phyloP scores from a whole-genome alignment of 2,329 filamentous ascomycete species.

The Fusarium siculi region DNA sequence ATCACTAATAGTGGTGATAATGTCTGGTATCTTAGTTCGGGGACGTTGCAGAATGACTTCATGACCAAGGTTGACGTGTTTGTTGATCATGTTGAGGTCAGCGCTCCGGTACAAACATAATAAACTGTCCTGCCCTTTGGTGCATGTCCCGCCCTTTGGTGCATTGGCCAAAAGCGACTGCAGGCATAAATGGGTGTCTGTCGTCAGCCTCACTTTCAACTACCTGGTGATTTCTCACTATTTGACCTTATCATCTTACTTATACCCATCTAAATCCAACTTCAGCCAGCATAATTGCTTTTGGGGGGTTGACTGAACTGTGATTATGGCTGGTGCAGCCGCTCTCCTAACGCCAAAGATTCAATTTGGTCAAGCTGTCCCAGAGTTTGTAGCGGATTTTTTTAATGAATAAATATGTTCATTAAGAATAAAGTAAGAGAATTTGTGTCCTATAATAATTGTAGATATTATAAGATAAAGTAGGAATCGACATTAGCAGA shows the following conservation, averaged over 20 bases:
- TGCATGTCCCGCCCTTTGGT: background rate
- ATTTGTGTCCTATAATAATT: too few relatives aligned
- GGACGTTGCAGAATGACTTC: background rate
- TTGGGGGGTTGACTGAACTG: accelerated
- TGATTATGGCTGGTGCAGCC: background rate
- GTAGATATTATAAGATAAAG: too few relatives aligned
- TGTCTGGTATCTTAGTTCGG: background rate
- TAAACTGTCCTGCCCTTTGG: background rate
- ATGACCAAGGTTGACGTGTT: background rate
- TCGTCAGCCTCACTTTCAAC: background rate
- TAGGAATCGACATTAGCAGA: too few relatives aligned
- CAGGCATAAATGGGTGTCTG: background rate
- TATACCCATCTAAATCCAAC: background rate
- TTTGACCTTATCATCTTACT: background rate
- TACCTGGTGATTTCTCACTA: background rate
- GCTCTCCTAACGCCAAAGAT: background rate
- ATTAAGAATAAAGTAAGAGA: too few relatives aligned
- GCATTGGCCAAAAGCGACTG: background rate
- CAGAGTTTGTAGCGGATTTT: background rate
- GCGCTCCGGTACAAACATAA: background rate
- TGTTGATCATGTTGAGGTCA: background rate
- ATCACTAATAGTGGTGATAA: background rate
- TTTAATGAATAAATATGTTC: background rate
- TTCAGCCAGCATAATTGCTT: background rate
- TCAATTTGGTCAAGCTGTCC: background rate